Conservation (phyloP, 163 green algal genomes). For the Scenedesmus sp. region DNA sequence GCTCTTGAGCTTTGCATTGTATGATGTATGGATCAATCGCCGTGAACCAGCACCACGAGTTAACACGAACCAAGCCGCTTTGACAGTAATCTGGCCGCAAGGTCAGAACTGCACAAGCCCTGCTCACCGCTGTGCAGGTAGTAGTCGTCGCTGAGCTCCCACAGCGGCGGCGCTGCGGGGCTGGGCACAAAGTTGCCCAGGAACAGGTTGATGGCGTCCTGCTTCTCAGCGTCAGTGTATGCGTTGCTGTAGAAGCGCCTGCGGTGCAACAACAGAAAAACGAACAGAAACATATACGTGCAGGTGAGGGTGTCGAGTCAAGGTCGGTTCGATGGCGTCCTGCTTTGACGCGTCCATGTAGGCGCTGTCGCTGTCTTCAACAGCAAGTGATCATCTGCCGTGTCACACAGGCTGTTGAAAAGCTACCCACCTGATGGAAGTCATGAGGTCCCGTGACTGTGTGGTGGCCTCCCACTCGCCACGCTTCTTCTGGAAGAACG, state of each 20-base stretch:
- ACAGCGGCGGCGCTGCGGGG: constrained; percentile 78
- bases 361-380: constrained; percentile 13
- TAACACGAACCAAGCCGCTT: too few relatives aligned
- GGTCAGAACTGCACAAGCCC: neutral
- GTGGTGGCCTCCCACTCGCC: constrained; percentile 87
- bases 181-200: constrained; percentile 76
- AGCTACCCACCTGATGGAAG: constrained; percentile 67
- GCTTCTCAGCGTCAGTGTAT: constrained; percentile 93
- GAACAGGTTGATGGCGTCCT: constrained; percentile 94
- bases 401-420: neutral
- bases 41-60: too few relatives aligned
- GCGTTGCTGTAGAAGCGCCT: constrained; percentile 87
- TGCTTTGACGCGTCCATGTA: constrained; percentile 94
- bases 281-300: neutral
- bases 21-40: too few relatives aligned
- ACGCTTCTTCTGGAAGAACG: constrained; percentile 86
- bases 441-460: constrained; percentile 82
- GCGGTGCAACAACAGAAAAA: neutral
- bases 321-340: constrained; percentile 91
- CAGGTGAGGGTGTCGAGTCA: constrained; percentile 48
- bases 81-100: too few relatives aligned
- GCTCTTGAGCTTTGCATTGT: neutral
- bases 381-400: neutral
- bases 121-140: constrained; percentile 82
- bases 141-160: constrained; percentile 91